Evolutionary conservation across 2,329 filamentous ascomycete genomes (phyloP), one percentile per base, ranked within the genome.

Genomic region (Aurifilum marmelostoma): DNA sequence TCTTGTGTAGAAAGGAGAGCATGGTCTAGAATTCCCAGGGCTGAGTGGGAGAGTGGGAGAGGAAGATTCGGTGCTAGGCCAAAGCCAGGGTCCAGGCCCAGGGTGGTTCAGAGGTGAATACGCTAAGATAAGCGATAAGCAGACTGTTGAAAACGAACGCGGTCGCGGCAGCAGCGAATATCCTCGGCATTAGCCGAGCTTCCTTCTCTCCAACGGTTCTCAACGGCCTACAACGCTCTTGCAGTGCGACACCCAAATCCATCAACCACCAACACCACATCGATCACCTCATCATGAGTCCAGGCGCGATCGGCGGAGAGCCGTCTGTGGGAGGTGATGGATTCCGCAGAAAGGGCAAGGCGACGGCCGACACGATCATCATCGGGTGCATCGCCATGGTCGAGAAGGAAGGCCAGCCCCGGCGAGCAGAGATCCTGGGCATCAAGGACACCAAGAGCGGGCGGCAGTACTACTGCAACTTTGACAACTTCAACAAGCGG

Each of bases 401-500:
- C 58, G 80, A 83, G 69, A 89, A 89, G 75, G 94, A 97, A 79
- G 93, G 93, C 71, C 90, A 94, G 76, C 87, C 92, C 71, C 91
- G 96, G 75, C 94, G 96, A 82, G 96, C 96, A 75, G 96, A 99
- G 79, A 97, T 99, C 72, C 83, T 99, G n/a, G 96, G 93, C 69
- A 97, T 98, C 74, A 91, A 92, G 76, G 92, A 94, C 70, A 92
- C 92, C 29, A 97, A 97, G 80, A 95, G 93, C 75, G 91, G 92
- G 21, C 91, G 93, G 52, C 92, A 92, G 67, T 97, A 95, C 77
- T 97, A 97, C 80, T 97, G 97, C 76, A 97, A 98, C 79, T 98
- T 97, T 79, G 93, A 97, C 77, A 97, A 97, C 76, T 98, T 97
- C 87, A 98, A 98, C 82, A 98, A 98, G 80, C 85, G 85, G 73